phyloP scores from a whole-genome alignment of 2,329 filamentous ascomycete species.

The Didymella arachidicola region DNA sequence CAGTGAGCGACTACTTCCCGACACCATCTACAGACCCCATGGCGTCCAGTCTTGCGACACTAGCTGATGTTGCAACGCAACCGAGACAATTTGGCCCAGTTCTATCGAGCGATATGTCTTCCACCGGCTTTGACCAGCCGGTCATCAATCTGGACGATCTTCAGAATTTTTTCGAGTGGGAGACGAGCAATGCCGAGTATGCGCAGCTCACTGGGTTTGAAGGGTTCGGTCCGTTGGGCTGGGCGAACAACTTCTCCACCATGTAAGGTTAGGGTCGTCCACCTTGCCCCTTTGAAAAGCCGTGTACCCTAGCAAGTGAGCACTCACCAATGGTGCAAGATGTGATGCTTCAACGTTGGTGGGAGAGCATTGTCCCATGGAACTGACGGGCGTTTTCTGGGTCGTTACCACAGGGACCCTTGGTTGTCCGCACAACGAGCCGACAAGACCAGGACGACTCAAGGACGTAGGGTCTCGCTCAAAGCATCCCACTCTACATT shows the following conservation, averaged over 20 bases:
- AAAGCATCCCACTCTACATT: too few relatives aligned
- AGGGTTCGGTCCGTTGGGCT: constrained; percentile 41
- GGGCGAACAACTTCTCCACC: constrained; percentile 39
- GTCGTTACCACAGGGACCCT: too few relatives aligned
- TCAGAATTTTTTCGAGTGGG: constrained; percentile 47
- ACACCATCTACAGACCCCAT: constrained; percentile 15
- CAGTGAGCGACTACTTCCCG: constrained; percentile 24
- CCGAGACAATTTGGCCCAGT: constrained; percentile 22
- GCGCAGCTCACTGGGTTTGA: constrained; percentile 41
- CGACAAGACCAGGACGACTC: too few relatives aligned
- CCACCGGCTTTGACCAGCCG: constrained; percentile 32
- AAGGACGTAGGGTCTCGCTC: too few relatives aligned
- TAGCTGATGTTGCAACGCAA: constrained; percentile 19
- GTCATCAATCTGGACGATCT: constrained; percentile 45
- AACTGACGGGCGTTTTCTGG: too few relatives aligned
- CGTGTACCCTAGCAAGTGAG: background rate
- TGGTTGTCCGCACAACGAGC: too few relatives aligned
- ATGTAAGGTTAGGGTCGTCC: constrained; percentile 24
- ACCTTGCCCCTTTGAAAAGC: background rate
- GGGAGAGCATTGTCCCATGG: too few relatives aligned
- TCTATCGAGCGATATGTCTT: constrained; percentile 25
- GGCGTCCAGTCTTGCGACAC: constrained; percentile 19
- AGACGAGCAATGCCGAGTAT: constrained; percentile 35
- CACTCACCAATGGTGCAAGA: too few relatives aligned
- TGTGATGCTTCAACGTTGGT: too few relatives aligned